Base-by-base conservation (phyloP, 2,329 filamentous ascomycete genomes). In the Neonectria faginata region DNA sequence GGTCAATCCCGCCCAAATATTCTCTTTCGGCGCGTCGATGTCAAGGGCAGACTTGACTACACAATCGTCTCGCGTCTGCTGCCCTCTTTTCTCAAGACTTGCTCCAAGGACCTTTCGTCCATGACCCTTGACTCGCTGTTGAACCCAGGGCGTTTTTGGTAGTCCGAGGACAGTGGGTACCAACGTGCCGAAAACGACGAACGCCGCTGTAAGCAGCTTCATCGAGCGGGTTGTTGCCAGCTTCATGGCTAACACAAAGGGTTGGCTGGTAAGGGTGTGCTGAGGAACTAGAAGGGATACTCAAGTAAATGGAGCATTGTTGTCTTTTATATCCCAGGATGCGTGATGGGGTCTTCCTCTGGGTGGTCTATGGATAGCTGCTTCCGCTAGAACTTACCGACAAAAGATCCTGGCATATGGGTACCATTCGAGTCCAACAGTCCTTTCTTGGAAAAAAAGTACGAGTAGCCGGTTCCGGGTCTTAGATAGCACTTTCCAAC, bases 21-120 rank as follows among this genome's bases (percentile, higher is more conserved):
- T 62, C 20, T 62, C 60, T 14, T 57, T 57, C 3, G 60, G 60
- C 5, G 60, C 60, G 10, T 62, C 41, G n/a, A 62, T 62, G 39
- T 62, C 60, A 6, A 62, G 22, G 20, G 60, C 60, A 4, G 60
- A 53, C 36, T 62, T 62, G 27, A 62, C 41, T 3, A 57, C 22
- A 18, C 60, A 62, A 41, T 54, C 47, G 7, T 62, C 54, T 22
- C 29, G 33, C 5, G 47, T n/a, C 16, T 42, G n/a, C 4, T 27
- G 25, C 3, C 36, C 45, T 31, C 60, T 25, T 12, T 57, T 62
- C 16, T 57, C 60, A 22, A 62, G 48, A 4, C 48, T 57, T 9
- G 48, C 60, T 14, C 54, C 54, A 8, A 62, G 48, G 6, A 57
- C 39, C 14, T 44, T 50, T 3, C 60, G 41, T 5, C 60, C 52